Conservation (phyloP, 2,329 filamentous ascomycete genomes). For the Fusarium coicis region DNA sequence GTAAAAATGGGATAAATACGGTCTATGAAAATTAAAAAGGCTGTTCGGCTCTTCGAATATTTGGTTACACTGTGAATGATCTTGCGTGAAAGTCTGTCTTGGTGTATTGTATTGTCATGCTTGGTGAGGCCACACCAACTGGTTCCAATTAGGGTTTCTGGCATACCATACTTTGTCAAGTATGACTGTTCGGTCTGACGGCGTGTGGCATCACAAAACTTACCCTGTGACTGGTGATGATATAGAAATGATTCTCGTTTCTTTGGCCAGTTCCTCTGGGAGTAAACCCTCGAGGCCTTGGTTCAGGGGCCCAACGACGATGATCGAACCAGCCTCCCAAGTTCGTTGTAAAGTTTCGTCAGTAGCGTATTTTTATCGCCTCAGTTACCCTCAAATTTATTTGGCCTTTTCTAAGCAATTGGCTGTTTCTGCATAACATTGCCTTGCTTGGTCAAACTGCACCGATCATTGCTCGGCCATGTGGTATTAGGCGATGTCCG, state of each 20-base stretch:
- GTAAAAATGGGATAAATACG: conserved; percentile 44
- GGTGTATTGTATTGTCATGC: background rate
- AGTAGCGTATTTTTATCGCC: no score
- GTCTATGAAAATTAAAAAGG: conserved; percentile 46
- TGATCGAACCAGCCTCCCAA: background rate
- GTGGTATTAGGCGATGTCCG: background rate
- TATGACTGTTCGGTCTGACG: conserved; percentile 11
- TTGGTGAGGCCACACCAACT: background rate
- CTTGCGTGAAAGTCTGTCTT: background rate
- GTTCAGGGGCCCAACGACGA: background rate
- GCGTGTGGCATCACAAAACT: background rate
- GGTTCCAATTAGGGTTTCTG: conserved; percentile 16
- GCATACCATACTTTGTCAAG: background rate
- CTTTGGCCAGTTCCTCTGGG: background rate
- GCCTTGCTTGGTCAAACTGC: background rate
- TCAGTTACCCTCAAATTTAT: background rate
- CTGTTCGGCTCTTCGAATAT: conserved; percentile 43
- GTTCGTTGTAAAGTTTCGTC: background rate
- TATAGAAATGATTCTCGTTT: background rate
- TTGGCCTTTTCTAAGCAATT: background rate
- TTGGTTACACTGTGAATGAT: background rate
- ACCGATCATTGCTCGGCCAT: background rate
- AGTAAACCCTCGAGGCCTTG: background rate
- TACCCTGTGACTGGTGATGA: background rate
- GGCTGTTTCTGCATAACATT: background rate